A percentile compares a stretch with the other conserved stretches of the same genome.
Evolutionary conservation across 2,329 filamentous ascomycete species (phyloP).

Genomic region (Fusarium veterinarium): DNA sequence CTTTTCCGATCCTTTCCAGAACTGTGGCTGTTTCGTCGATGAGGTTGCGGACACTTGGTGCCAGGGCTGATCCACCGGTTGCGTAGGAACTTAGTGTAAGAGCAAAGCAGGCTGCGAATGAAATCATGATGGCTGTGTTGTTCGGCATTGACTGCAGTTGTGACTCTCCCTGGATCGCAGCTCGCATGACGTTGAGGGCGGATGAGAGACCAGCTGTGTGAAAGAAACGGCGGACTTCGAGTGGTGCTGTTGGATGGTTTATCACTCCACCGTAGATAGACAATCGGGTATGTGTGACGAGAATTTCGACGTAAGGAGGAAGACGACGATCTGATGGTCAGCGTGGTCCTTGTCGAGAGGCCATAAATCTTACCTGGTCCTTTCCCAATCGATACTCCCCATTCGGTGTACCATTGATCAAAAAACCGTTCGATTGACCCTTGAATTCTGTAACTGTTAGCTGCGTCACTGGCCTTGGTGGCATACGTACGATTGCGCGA

Average conservation of each 20-base stretch:
- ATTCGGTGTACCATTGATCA: conserved; percentile 72
- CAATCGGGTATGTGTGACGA: conserved; percentile 77
- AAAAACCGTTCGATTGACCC: conserved; percentile 74
- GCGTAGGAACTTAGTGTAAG: conserved; percentile 71
- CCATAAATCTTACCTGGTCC: conserved; percentile 56
- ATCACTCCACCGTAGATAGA: conserved; percentile 82
- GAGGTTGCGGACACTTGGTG: conserved; percentile 71
- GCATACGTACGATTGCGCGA: conserved; percentile 62
- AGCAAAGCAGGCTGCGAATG: conserved; percentile 77
- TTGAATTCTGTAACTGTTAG: conserved; percentile 58
- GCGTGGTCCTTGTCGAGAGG: fast-evolving
- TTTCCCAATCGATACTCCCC: conserved; percentile 67
- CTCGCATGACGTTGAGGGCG: conserved; percentile 79
- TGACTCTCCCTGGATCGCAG: conserved; percentile 76
- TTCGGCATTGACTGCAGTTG: conserved; percentile 81
- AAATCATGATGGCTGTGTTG: conserved; percentile 83
- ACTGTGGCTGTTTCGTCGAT: conserved; percentile 77
- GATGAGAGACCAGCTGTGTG: conserved; percentile 77
- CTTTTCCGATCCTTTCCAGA: conserved; percentile 74
- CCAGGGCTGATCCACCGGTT: conserved; percentile 66
- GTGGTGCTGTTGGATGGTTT: conserved; percentile 77
- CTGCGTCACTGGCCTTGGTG: fast-evolving
- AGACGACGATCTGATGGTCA: conserved; percentile 60
- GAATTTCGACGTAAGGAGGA: conserved; percentile 79
- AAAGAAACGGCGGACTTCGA: conserved; percentile 78